Percentiles rank a stretch among this genome's conserved stretches.
These are phyloP conservation scores for Sporothrix schenckii DNA, from an alignment of 2,329 filamentous ascomycete species.

Conservation along the genomic window DNA sequence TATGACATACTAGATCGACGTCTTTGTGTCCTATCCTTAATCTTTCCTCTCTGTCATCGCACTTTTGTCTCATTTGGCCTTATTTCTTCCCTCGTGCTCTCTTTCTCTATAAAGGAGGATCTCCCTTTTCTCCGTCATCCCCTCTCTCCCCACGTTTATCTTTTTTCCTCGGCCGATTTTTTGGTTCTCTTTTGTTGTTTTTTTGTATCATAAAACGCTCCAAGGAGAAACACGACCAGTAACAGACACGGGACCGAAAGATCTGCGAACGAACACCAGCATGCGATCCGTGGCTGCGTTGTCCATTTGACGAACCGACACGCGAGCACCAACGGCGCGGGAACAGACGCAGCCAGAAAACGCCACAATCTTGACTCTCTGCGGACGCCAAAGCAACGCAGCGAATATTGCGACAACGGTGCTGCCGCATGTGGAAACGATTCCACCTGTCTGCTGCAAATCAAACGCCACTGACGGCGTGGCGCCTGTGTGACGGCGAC, in stretches of 20 bases:
- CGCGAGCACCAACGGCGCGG: not conserved
- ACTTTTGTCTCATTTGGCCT: not conserved
- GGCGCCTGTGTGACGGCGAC: not conserved
- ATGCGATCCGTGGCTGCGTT: not conserved
- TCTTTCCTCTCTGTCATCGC: not conserved
- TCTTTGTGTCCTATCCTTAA: constrained; percentile 2
- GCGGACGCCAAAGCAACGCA: not conserved
- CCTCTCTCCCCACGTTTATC: not conserved
- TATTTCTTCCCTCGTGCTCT: not conserved
- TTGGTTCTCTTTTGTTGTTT: not conserved
- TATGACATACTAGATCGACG: not conserved
- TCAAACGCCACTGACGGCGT: constrained; percentile 11
- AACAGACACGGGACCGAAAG: not conserved
- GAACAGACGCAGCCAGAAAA: constrained; percentile 1
- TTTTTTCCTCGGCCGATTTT: not conserved
- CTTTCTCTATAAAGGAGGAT: not conserved
- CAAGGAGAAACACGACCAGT: not conserved
- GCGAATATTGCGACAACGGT: not conserved
- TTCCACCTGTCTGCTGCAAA: not conserved
- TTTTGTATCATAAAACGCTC: not conserved
- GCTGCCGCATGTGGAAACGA: constrained; percentile 6
- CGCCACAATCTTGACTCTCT: not conserved
- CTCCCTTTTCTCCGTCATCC: not conserved
- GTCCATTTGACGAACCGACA: not conserved
- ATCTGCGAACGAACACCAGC: no score